phyloP scores from a whole-genome alignment of 2,329 filamentous ascomycete species.

The Alternaria consortialis region DNA sequence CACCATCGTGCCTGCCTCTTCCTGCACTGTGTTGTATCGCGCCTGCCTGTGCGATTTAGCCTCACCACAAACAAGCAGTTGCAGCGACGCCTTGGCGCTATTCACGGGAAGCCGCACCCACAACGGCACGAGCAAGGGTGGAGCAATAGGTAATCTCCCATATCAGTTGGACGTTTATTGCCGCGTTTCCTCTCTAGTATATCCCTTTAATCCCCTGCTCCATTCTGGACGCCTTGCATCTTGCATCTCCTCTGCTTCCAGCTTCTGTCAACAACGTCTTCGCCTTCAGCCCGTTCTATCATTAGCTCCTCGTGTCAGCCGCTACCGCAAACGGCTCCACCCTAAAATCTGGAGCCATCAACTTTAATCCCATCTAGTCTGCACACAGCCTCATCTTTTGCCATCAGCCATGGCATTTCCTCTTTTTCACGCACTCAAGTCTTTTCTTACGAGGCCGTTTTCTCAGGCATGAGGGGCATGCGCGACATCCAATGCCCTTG shows the following conservation, averaged over 20 bases:
- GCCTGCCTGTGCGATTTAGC: constrained; percentile 4
- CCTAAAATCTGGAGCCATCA: constrained; percentile 3
- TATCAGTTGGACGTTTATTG: constrained; percentile 2
- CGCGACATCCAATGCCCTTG: constrained; percentile 7
- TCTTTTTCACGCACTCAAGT: not conserved
- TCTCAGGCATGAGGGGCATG: constrained; percentile 3
- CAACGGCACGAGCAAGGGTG: not conserved
- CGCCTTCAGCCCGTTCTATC: not conserved
- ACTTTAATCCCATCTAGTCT: constrained; percentile 11
- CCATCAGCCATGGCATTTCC: not conserved
- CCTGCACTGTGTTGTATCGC: constrained; percentile 4
- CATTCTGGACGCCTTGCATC: not conserved
- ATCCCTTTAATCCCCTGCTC: constrained; percentile 2
- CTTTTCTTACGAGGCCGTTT: not conserved
- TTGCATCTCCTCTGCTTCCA: not conserved
- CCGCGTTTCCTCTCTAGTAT: not conserved
- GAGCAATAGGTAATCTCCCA: constrained; percentile 9
- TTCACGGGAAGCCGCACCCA: constrained; percentile 13
- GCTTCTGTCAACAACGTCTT: not conserved
- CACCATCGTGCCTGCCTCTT: constrained; percentile 1
- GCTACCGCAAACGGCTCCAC: constrained; percentile 15
- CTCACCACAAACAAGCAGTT: constrained; percentile 14
- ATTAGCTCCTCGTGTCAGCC: constrained; percentile 9
- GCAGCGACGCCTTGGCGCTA: constrained; percentile 9
- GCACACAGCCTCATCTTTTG: not conserved